Evolutionary conservation across 495 filamentous ascomycete species (phyloP).

Genomic region (Penicillium flavigenum): DNA sequence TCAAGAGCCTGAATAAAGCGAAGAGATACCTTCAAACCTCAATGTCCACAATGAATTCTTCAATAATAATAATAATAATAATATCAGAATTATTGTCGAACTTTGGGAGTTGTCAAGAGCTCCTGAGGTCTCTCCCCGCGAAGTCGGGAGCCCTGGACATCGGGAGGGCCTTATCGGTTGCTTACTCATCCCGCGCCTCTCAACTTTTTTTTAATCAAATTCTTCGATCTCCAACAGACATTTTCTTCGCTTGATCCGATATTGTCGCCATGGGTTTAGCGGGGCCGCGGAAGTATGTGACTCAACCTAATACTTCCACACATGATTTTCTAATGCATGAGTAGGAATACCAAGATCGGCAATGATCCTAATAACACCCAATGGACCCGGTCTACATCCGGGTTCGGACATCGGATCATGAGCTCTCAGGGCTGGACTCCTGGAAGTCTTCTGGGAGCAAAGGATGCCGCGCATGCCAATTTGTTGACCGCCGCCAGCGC

Average conservation of each 20-base stretch:
- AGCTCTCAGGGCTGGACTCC: slow-evolving; percentile 87
- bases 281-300: slow-evolving; percentile 64
- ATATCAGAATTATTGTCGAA: background rate
- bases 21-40: background rate
- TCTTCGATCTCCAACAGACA: background rate
- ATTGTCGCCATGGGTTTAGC: slow-evolving; percentile 65
- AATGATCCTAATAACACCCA: slow-evolving; percentile 90
- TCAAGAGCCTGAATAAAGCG: background rate
- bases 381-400: slow-evolving; percentile 78
- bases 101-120: background rate
- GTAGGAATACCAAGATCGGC: slow-evolving; percentile 77
- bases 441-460: slow-evolving; percentile 73
- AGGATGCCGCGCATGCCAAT: slow-evolving; percentile 67
- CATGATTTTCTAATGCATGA: slow-evolving; percentile 7
- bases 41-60: background rate
- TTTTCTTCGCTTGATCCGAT: background rate
- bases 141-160: background rate
- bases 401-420: slow-evolving; percentile 85
- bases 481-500: slow-evolving; percentile 73
- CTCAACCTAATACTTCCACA: background rate
- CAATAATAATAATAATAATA: background rate
- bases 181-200: slow-evolving; percentile 16
- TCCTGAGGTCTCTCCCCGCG: background rate
- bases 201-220: slow-evolving; percentile 7
- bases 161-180: slow-evolving; percentile 19